Base-by-base conservation (phyloP, 805 yeast genomes). In the Kuraishia ogatae region DNA sequence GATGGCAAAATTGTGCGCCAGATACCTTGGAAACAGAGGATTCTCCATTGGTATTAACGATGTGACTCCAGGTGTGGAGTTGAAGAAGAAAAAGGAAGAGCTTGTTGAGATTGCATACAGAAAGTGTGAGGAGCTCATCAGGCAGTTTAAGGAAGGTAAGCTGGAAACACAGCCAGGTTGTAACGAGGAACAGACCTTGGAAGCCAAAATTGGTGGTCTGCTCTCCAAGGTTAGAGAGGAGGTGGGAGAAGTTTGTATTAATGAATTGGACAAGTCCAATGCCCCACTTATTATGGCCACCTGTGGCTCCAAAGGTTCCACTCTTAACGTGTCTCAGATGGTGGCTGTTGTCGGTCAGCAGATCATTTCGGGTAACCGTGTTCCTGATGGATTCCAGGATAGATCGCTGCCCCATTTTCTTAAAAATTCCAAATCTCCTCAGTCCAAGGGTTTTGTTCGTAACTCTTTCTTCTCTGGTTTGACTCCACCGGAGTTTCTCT, bases 301-400 rank as follows among this genome's bases (percentile, higher is more conserved):
- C 1, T 94, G 98, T 80, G 99, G 99, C 63, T 93, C 98, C 48
- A 94, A 94, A 71, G 99, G 99, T 72, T 94, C 98, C 47, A 91
- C 97, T 0, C 80, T 96, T 59, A 94, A 94, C 71, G 99, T 94
- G 29, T 94, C 99, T 15, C 99, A 94, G 76, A 94, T 94, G 99
- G 98, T 94, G 79, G 99, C 99, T 0, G 97, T 93, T 68, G 99
- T 94, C 28, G 99, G 99, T 55, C 99, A 94, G 75, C 99, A 94
- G 73, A 94, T 94, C 76, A 94, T 94, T 62, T 85, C 97, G 2
- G 99, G 99, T 71, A 89, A 90, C 68, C 96, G 99, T 81, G 99
- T 94, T 58, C 98, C 99, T 23, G 97, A 94, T 78, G 99, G 99
- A n/a, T 94, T 94, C 80, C 98, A 94, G 71, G 98, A 94, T 73